These are phyloP conservation scores for Pichia sp. DNA, from an alignment of 1,139 yeast species.

Conservation along the genomic window DNA sequence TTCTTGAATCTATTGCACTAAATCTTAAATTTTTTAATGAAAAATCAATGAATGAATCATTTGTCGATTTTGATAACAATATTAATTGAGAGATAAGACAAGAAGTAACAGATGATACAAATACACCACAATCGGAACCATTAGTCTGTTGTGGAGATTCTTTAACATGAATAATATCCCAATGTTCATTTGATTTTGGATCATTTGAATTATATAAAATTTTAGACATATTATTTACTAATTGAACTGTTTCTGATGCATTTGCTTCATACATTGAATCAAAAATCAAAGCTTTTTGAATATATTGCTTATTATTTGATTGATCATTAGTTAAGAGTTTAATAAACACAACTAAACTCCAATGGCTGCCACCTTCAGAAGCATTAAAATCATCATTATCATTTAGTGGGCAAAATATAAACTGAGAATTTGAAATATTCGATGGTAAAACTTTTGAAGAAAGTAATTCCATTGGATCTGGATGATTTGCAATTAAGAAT, in stretches of 20 bases:
- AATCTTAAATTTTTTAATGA: slow-evolving; percentile 31
- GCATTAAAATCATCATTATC: slow-evolving; percentile 43
- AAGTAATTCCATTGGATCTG: slow-evolving; percentile 28
- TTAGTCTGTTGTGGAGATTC: slow-evolving; percentile 70
- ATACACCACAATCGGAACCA: slow-evolving; percentile 74
- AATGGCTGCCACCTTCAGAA: slow-evolving; percentile 49
- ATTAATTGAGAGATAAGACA: slow-evolving; percentile 35
- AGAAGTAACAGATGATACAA: slow-evolving; percentile 48
- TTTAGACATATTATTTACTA: slow-evolving; percentile 31
- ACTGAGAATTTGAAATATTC: slow-evolving; percentile 34
- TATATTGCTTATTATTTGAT: slow-evolving; percentile 20
- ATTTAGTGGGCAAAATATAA: slow-evolving; percentile 46
- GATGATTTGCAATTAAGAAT: slow-evolving; percentile 27
- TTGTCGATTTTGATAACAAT: slow-evolving; percentile 16
- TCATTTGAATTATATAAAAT: slow-evolving; percentile 25
- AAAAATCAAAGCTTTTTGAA: slow-evolving; percentile 34
- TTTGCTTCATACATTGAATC: slow-evolving; percentile 43
- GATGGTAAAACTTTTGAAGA: slow-evolving; percentile 36
- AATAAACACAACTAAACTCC: slow-evolving; percentile 46
- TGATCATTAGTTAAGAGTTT: slow-evolving; percentile 18
- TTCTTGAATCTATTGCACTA: slow-evolving; percentile 39
- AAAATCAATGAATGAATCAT: slow-evolving; percentile 28
- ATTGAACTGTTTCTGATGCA: slow-evolving; percentile 31
- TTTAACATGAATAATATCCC: slow-evolving; percentile 11
- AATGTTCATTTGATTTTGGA: slow-evolving; percentile 4